Conservation (phyloP, 2,329 filamentous ascomycete genomes). For the Chalaropsis thielavioides region DNA sequence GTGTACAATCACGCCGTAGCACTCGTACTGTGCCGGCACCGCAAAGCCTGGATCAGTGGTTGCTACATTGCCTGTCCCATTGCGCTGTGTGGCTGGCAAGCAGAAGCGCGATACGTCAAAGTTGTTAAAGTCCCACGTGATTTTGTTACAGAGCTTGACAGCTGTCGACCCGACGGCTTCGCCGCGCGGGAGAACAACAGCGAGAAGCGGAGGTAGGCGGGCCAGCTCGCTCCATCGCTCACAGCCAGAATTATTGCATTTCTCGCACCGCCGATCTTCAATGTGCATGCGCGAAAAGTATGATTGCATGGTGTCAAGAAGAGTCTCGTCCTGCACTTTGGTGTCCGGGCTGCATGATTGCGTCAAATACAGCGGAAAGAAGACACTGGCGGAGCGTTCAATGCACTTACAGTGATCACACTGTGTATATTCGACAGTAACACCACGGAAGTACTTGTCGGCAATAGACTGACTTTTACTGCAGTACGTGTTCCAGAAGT, state of each 20-base stretch:
- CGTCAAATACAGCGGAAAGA: conserved; percentile 26
- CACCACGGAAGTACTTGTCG: conserved; percentile 63
- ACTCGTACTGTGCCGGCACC: conserved; percentile 53
- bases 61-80: conserved; percentile 6
- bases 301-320: conserved; percentile 43
- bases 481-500: conserved; percentile 61
- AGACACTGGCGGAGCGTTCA: conserved; percentile 41
- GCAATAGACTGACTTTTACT: conserved; percentile 61
- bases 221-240: conserved; percentile 63
- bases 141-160: conserved; percentile 54
- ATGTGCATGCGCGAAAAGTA: conserved; percentile 46
- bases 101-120: conserved; percentile 40
- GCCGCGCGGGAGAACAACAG: conserved; percentile 57
- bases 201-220: conserved; percentile 63
- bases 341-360: conserved; percentile 25
- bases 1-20: conserved; percentile 74
- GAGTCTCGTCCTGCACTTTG: conserved; percentile 38
- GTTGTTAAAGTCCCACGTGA: conserved; percentile 63
- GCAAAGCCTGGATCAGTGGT: conserved; percentile 30
- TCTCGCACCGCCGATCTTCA: conserved; percentile 57
- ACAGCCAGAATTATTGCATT: conserved; percentile 53
- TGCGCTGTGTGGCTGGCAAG: conserved; percentile 23
- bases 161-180: conserved; percentile 21
- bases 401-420: conserved; percentile 37
- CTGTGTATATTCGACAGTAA: conserved; percentile 53